A percentile compares a stretch with the other conserved stretches of the same genome.
These are phyloP conservation scores for Rhododendron ovatum DNA, from an alignment of 148 eudicot species.

Conservation along the genomic window DNA sequence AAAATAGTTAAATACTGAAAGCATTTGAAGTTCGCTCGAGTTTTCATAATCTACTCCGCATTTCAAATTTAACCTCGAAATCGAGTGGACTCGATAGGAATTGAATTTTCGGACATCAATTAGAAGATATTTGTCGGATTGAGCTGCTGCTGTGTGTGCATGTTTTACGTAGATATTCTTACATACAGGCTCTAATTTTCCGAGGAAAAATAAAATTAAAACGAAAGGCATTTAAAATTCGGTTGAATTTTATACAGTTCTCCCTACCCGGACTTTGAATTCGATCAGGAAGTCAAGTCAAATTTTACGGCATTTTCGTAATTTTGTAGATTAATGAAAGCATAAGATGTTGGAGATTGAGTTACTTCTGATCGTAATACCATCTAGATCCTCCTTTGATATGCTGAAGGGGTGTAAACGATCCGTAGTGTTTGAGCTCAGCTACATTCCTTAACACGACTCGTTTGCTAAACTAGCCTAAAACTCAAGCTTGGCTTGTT, in stretches of 20 bases:
- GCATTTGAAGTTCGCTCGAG: background rate
- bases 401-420: background rate
- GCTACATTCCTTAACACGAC: no score
- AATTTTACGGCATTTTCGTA: background rate
- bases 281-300: background rate
- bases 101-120: background rate
- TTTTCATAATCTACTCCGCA: background rate
- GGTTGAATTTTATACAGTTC: background rate
- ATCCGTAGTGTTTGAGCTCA: no score
- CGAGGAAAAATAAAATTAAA: background rate
- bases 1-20: background rate
- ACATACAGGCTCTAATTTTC: background rate
- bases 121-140: background rate
- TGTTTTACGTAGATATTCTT: background rate
- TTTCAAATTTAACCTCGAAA: slow-evolving; percentile 1
- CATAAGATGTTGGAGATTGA: background rate
- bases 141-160: background rate
- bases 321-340: background rate
- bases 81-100: background rate
- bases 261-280: background rate
- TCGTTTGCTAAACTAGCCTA: no score
- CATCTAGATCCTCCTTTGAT: background rate
- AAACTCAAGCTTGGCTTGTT: no score
- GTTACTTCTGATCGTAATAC: background rate
- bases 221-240: background rate